A percentile compares a stretch with the other conserved stretches of the same genome.
These are phyloP conservation scores for Leptomonas seymouri DNA, from an alignment of 208 protist genomes.

Conservation along the genomic window DNA sequence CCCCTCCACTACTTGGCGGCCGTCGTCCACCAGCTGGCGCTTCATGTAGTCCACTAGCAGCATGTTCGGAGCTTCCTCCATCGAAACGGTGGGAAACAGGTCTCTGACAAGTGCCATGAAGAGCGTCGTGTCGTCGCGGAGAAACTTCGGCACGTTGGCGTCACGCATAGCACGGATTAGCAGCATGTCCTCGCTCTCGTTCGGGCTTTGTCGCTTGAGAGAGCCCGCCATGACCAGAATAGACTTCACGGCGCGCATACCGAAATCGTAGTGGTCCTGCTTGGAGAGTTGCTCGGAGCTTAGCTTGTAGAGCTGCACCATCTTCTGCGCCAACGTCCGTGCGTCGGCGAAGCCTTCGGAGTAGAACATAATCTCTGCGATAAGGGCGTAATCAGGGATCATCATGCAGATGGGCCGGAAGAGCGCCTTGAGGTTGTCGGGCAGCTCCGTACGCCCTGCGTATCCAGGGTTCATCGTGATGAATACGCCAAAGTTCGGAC, in stretches of 20 bases:
- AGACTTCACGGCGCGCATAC: conserved; percentile 96
- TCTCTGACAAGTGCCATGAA: conserved; percentile 95
- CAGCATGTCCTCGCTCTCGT: conserved; percentile 94
- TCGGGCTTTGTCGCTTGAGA: conserved; percentile 88
- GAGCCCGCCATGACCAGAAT: conserved; percentile 95
- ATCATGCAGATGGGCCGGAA: conserved; percentile 98
- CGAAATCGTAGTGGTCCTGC: conserved; percentile 97
- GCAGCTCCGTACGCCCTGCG: conserved; percentile 96
- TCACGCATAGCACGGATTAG: conserved; percentile 95
- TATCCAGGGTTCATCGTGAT: conserved; percentile 99
- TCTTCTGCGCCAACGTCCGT: conserved; percentile 94
- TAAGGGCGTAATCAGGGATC: conserved; percentile 97
- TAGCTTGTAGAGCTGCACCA: conserved; percentile 97
- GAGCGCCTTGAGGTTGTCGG: conserved; percentile 98
- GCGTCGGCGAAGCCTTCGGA: conserved; percentile 97
- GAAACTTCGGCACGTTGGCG: conserved; percentile 95
- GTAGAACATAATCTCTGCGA: conserved; percentile 98
- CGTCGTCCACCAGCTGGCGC: conserved; percentile 64
- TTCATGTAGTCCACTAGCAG: conserved; percentile 82
- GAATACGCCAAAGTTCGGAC: conserved; percentile 95
- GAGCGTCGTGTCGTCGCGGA: conserved; percentile 94
- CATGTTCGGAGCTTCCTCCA: conserved; percentile 83
- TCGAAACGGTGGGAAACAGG: conserved; percentile 91
- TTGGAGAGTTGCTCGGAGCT: conserved; percentile 96
- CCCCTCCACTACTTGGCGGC: conserved; percentile 81